phyloP scores from a whole-genome alignment of 2,329 filamentous ascomycete genomes.

The Talaromyces rugulosus region DNA sequence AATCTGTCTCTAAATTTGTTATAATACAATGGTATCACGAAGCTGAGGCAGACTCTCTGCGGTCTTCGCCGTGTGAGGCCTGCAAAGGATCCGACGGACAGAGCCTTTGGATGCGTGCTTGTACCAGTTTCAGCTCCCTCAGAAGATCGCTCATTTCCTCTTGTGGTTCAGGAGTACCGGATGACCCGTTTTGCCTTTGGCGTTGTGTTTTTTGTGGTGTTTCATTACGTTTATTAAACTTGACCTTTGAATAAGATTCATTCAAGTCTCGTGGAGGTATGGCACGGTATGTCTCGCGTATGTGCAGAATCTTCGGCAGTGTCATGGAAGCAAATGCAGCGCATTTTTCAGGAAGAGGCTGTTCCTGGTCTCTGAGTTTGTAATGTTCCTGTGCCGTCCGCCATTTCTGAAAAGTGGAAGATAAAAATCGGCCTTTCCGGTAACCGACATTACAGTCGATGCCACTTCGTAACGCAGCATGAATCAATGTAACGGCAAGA shows the following conservation, averaged over 20 bases:
- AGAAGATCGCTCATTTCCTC: background rate
- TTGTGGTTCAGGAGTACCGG: background rate
- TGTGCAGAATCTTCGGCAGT: conserved; percentile 22
- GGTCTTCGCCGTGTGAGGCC: background rate
- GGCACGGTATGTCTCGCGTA: conserved; percentile 5
- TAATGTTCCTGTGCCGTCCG: conserved; percentile 16
- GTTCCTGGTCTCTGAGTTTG: conserved; percentile 9
- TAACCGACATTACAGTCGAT: conserved; percentile 26
- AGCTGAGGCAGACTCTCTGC: background rate
- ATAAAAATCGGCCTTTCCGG: conserved; percentile 9
- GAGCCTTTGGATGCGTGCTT: background rate
- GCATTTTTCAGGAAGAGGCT: conserved; percentile 28
- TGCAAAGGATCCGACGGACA: background rate
- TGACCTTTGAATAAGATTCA: background rate
- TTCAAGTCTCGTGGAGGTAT: background rate
- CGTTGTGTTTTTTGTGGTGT: background rate
- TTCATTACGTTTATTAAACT: background rate
- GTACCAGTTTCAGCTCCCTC: background rate
- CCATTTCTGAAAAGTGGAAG: conserved; percentile 23
- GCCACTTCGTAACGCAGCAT: conserved; percentile 32
- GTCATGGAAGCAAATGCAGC: conserved; percentile 29
- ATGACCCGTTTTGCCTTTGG: background rate
- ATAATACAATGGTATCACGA: conserved; percentile 1
- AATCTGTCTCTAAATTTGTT: background rate
- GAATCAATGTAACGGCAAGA: conserved; percentile 28